These are phyloP conservation scores for Pseudonitzschia pungens DNA, from an alignment of 108 stramenopile genomes.

Conservation along the genomic window DNA sequence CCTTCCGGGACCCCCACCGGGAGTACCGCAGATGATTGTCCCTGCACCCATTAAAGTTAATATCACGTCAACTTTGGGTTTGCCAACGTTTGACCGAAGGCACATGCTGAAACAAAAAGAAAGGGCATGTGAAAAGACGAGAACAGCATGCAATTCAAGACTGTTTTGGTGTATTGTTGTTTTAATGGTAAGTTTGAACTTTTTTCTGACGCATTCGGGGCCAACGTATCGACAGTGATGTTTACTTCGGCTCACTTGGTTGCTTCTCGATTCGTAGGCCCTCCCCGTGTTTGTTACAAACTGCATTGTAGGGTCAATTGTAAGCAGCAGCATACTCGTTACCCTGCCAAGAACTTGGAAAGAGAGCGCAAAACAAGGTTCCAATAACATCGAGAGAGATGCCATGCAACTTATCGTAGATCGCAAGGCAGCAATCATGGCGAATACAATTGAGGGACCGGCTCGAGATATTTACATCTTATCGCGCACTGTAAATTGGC, in stretches of 20 bases:
- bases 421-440: constrained; percentile 12
- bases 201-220: not conserved
- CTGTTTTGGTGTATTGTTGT: constrained; percentile 54
- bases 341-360: constrained; percentile 7
- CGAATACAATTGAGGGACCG: constrained; percentile 8
- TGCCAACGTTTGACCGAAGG: not conserved
- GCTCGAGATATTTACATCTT: constrained; percentile 47
- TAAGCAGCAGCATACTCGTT: constrained; percentile 22
- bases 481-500: constrained; percentile 41
- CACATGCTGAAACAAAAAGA: not conserved
- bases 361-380: constrained; percentile 27
- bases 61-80: not conserved
- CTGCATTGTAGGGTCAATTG: constrained; percentile 36
- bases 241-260: not conserved
- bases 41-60: constrained; percentile 3
- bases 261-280: constrained; percentile 4
- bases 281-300: constrained; percentile 48
- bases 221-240: too few relatives aligned
- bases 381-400: constrained; percentile 16
- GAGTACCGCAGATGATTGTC: not conserved
- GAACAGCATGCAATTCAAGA: constrained; percentile 13
- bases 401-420: constrained; percentile 6
- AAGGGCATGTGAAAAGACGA: not conserved
- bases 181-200: constrained; percentile 26
- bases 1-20: not conserved